Percentiles rank a stretch among this genome's conserved stretches.
Conservation (phyloP, 805 yeast species). For the Wickerhamiella sergipiensis region DNA sequence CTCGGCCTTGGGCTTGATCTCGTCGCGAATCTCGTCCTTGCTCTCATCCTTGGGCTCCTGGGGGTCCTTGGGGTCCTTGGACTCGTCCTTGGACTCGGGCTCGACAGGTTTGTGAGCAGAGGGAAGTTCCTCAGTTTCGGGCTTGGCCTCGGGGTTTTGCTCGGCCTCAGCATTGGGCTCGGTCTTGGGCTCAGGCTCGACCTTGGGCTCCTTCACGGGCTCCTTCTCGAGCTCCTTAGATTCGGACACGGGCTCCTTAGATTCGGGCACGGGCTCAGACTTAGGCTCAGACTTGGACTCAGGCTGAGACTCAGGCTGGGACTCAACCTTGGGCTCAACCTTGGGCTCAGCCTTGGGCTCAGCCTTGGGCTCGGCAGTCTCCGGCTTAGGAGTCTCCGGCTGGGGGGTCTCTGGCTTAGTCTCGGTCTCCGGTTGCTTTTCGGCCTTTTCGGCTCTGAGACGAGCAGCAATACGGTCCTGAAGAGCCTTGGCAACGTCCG, state of each 20-base stretch:
- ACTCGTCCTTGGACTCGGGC: neutral
- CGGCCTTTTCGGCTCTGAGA: neutral
- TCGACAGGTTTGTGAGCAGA: conserved; percentile 3
- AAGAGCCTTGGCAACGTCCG: conserved; percentile 8
- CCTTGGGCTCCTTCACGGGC: conserved; percentile 6
- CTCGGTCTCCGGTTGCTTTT: neutral
- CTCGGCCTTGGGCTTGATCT: conserved; percentile 4
- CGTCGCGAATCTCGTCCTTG: conserved; percentile 6
- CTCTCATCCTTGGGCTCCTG: too few relatives aligned
- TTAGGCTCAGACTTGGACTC: too few relatives aligned
- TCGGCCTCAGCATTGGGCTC: conserved; percentile 1
- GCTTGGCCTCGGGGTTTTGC: conserved; percentile 2
- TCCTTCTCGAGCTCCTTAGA: conserved; percentile 2
- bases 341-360: conserved; percentile 7
- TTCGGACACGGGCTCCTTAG: too few relatives aligned
- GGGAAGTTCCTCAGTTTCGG: conserved; percentile 2
- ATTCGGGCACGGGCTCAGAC: conserved; percentile 5
- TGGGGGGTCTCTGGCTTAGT: neutral
- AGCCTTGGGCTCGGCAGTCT: conserved; percentile 3
- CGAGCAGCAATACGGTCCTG: conserved; percentile 8
- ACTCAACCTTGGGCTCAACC: too few relatives aligned
- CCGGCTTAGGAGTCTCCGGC: conserved; percentile 4
- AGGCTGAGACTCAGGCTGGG: too few relatives aligned
- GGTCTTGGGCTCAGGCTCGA: conserved; percentile 3
- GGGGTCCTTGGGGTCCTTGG: neutral